Conservation (phyloP, 768 basidiomycete genomes). For the Amanita pallidorosea region DNA sequence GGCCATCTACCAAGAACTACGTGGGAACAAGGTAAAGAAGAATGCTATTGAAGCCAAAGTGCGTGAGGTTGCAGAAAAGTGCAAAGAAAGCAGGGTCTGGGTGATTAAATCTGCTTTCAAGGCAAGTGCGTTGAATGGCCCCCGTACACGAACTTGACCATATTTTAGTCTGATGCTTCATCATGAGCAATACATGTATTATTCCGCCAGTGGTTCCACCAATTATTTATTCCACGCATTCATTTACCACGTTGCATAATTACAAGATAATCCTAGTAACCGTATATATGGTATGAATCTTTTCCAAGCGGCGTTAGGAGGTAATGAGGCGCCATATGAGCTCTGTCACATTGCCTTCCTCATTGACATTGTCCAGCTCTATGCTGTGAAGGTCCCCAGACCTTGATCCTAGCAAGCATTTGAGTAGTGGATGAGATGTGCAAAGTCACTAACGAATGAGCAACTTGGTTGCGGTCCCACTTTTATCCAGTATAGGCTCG, state of each 20-base stretch:
- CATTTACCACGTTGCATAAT: background rate
- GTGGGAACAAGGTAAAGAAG: slow-evolving; percentile 68
- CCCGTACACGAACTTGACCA: background rate
- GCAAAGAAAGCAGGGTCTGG: slow-evolving; percentile 67
- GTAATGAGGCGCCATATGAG: slow-evolving; percentile 34
- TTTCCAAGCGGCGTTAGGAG: slow-evolving; percentile 19
- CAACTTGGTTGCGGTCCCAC: slow-evolving; percentile 43
- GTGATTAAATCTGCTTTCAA: slow-evolving; percentile 38
- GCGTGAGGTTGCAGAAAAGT: slow-evolving; percentile 65
- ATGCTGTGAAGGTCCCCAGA: slow-evolving; percentile 36
- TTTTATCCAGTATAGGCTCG: slow-evolving; percentile 47
- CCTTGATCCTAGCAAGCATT: slow-evolving; percentile 28
- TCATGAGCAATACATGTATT: background rate
- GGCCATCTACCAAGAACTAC: slow-evolving; percentile 59
- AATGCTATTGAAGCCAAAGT: slow-evolving; percentile 77
- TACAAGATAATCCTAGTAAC: background rate
- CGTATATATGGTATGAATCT: background rate
- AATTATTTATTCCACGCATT: background rate
- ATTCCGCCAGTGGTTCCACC: too few relatives aligned
- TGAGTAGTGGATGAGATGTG: background rate
- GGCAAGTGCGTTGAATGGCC: slow-evolving; percentile 9
- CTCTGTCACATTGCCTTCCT: slow-evolving; percentile 26
- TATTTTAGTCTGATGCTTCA: background rate
- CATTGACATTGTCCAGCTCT: slow-evolving; percentile 22
- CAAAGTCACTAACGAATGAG: slow-evolving; percentile 47